A percentile compares a stretch with the other conserved stretches of the same genome.
Evolutionary conservation across 495 filamentous ascomycete genomes (phyloP).

Genomic region (Zalerion maritima): DNA sequence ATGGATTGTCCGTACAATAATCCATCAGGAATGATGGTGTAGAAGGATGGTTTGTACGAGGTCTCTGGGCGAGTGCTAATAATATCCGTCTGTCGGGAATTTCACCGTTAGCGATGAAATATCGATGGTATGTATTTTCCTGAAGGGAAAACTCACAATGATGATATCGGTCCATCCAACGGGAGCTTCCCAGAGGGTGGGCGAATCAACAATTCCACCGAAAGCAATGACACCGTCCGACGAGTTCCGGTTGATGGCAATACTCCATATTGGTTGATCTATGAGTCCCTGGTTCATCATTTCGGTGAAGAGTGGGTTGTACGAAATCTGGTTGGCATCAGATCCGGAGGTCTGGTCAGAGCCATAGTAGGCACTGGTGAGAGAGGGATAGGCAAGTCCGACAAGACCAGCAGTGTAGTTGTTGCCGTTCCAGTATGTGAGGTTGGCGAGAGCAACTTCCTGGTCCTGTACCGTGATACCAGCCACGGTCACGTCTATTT

Average conservation of each 20-base stretch:
- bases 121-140: too few species aligned
- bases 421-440: slow-evolving; percentile 28
- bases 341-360: slow-evolving; percentile 5
- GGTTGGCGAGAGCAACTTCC: slow-evolving; percentile 22
- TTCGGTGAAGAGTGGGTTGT: slow-evolving; percentile 42
- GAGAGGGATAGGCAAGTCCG: slow-evolving; percentile 44
- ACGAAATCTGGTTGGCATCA: slow-evolving; percentile 19
- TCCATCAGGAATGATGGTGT: slow-evolving; percentile 26
- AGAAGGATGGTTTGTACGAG: slow-evolving; percentile 23
- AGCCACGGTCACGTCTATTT: slow-evolving; percentile 39
- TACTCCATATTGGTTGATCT: slow-evolving; percentile 40
- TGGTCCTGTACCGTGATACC: slow-evolving; percentile 39
- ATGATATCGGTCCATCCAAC: slow-evolving; percentile 23
- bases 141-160: slow-evolving; percentile 16
- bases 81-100: too few species aligned
- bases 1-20: slow-evolving; percentile 19
- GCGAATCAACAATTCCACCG: slow-evolving; percentile 30
- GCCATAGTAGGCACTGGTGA: slow-evolving; percentile 30
- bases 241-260: slow-evolving; percentile 26
- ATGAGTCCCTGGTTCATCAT: slow-evolving; percentile 40
- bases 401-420: slow-evolving; percentile 40
- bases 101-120: too few species aligned
- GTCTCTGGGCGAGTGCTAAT: too few species aligned
- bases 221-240: slow-evolving; percentile 34
- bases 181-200: slow-evolving; percentile 14